Evolutionary conservation across 1,139 yeast species (phyloP), one percentile per base, ranked within the genome.

Genomic region (Eremothecium gossypii): DNA sequence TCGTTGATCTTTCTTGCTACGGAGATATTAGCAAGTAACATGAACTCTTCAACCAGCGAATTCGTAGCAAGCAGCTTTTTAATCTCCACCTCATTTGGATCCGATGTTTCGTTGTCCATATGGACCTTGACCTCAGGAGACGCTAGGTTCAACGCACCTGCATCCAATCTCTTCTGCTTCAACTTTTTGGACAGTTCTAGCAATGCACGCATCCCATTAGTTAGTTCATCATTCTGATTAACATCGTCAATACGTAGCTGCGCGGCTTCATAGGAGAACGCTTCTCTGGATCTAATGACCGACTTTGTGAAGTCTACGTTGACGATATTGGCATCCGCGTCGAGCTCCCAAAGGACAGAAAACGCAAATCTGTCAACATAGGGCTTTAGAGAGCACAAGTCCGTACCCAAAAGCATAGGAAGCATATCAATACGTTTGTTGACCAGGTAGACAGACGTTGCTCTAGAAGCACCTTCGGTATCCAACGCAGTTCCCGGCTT

Each of bases 361-460:
- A 93, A 93, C 0, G 98, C 95, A 68, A 80, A 93, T 62, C 99
- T 76, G 51, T 91, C 98, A 37, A 93, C 97, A 61, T 85, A 81
- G 5, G 98, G 96, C 57, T 84, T 84, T 55, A 93, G 73, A 3
- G 98, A 93, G 70, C 99, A 93, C 56, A 93, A 69, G 62, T 93
- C 93, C 1, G 98, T 93, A 61, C 98, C 98, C 46, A 93, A 71
- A 41, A 93, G 68, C 81, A 84, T 81, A 3, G 99, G 99, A 53
- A 93, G 72, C 99, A 93, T 93, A 72, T 93, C 99, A 53, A 93
- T 93, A 73, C 99, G 84, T 64, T 93, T 91, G 61, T 93, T 98
- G n/a, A 93, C 98, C 48, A 93, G 71, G 64, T 93, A 93, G 3
- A 91, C 96, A 4, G 98, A 89, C 0, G 98, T 93, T 59, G 96